phyloP scores from a whole-genome alignment of 192 early-diverging fungal species.

The Backusella parvicylindrica region DNA sequence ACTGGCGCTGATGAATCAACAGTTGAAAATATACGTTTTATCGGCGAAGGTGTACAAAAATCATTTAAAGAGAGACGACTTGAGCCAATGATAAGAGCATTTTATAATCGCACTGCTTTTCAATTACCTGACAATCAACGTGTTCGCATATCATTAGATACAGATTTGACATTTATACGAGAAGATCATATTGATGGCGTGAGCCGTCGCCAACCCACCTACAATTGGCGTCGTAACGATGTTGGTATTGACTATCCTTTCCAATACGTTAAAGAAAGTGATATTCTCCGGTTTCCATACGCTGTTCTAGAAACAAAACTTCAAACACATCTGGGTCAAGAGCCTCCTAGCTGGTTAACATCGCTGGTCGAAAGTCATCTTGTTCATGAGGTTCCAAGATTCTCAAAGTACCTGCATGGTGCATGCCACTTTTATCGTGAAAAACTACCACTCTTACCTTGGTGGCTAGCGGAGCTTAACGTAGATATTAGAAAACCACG shows the following conservation, averaged over 20 bases:
- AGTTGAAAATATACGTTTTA: constrained; percentile 50
- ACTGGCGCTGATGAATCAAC: constrained; percentile 62
- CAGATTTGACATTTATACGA: constrained; percentile 32
- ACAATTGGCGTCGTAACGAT: constrained; percentile 36
- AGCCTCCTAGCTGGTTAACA: constrained; percentile 30
- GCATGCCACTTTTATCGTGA: constrained; percentile 43
- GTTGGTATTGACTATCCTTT: constrained; percentile 43
- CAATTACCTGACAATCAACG: constrained; percentile 47
- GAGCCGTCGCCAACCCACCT: constrained; percentile 66
- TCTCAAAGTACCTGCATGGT: constrained; percentile 49
- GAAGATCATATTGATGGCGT: constrained; percentile 40
- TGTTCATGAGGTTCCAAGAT: constrained; percentile 48
- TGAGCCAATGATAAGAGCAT: constrained; percentile 24
- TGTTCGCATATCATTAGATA: constrained; percentile 29
- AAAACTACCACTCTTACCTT: constrained; percentile 41
- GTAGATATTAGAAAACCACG: constrained; percentile 48
- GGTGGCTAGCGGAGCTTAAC: constrained; percentile 48
- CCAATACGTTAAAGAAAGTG: constrained; percentile 16
- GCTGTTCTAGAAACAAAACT: constrained; percentile 37
- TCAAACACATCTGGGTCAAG: constrained; percentile 38
- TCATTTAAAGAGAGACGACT: constrained; percentile 23
- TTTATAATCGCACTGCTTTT: constrained; percentile 41
- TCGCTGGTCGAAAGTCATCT: constrained; percentile 38
- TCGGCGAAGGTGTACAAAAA: constrained; percentile 24
- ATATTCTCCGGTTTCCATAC: constrained; percentile 36